A percentile compares a stretch with the other conserved stretches of the same genome.
Conservation (phyloP, 768 basidiomycete species). For the Leccinellum rugosiceps region DNA sequence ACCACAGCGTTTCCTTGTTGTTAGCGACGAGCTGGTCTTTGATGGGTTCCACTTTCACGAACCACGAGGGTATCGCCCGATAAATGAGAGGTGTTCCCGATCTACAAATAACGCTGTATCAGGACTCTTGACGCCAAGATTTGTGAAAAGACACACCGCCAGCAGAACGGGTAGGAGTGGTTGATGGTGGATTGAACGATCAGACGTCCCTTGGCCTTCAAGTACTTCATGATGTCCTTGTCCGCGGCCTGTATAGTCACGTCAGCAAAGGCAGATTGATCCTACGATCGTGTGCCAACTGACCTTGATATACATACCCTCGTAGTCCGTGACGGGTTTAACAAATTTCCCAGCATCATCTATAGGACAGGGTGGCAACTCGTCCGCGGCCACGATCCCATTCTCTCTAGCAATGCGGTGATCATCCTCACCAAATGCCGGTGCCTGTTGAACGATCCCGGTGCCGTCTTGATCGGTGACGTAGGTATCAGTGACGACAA, state of each 20-base stretch:
- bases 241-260: conserved; percentile 70
- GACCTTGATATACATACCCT: conserved; percentile 88
- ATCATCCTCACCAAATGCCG: conserved; percentile 98
- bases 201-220: conserved; percentile 85
- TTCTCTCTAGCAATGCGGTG: conserved; percentile 87
- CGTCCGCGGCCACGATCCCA: conserved; percentile 78
- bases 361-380: conserved; percentile 95
- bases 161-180: conserved; percentile 97
- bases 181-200: conserved; percentile 83
- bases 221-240: conserved; percentile 85
- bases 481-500: conserved; percentile 87
- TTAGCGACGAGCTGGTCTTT: conserved; percentile 85
- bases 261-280: not conserved
- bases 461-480: conserved; percentile 93
- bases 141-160: conserved; percentile 57
- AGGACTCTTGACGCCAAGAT: not conserved
- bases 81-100: conserved; percentile 95
- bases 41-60: conserved; percentile 83
- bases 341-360: conserved; percentile 90
- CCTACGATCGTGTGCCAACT: conserved; percentile 10
- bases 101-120: conserved; percentile 36
- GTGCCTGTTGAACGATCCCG: conserved; percentile 98
- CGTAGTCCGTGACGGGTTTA: conserved; percentile 84
- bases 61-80: conserved; percentile 95
- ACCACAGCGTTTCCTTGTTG: conserved; percentile 91